A percentile compares a stretch with the other conserved stretches of the same genome.
phyloP scores from a whole-genome alignment of 2,329 filamentous ascomycete genomes.

The Sclerotinia borealis region DNA sequence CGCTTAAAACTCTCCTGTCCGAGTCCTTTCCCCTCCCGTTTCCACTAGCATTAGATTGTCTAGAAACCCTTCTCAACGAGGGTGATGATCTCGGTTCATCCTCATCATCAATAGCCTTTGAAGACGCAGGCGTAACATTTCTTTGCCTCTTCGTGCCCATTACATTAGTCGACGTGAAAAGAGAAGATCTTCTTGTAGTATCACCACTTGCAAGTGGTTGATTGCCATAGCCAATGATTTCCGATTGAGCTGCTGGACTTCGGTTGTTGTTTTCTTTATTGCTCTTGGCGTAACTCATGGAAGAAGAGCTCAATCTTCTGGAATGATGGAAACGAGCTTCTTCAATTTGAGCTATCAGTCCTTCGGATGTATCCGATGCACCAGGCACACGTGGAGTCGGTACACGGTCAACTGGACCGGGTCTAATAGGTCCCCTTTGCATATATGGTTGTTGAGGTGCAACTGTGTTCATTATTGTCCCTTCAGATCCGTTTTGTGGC shows the following conservation, averaged over 20 bases:
- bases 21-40: slow-evolving; percentile 12
- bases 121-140: slow-evolving; percentile 42
- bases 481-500: slow-evolving; percentile 19
- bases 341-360: neutral
- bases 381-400: neutral
- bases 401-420: neutral
- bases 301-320: slow-evolving; percentile 8
- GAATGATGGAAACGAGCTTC: neutral
- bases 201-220: neutral
- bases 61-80: slow-evolving; percentile 24
- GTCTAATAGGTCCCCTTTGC: neutral
- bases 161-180: slow-evolving; percentile 19
- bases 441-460: neutral
- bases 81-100: slow-evolving; percentile 35
- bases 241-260: neutral
- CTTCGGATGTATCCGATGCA: neutral
- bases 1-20: slow-evolving; percentile 21
- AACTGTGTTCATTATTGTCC: neutral
- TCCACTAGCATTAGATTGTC: slow-evolving; percentile 14
- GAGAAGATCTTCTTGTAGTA: slow-evolving; percentile 18
- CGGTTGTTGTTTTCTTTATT: slow-evolving; percentile 4
- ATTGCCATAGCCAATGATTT: neutral
- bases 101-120: slow-evolving; percentile 43
- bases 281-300: neutral
- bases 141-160: slow-evolving; percentile 39